These are phyloP conservation scores for Kappamyces sp. DNA, from an alignment of 192 early-diverging fungal genomes.

Conservation along the genomic window DNA sequence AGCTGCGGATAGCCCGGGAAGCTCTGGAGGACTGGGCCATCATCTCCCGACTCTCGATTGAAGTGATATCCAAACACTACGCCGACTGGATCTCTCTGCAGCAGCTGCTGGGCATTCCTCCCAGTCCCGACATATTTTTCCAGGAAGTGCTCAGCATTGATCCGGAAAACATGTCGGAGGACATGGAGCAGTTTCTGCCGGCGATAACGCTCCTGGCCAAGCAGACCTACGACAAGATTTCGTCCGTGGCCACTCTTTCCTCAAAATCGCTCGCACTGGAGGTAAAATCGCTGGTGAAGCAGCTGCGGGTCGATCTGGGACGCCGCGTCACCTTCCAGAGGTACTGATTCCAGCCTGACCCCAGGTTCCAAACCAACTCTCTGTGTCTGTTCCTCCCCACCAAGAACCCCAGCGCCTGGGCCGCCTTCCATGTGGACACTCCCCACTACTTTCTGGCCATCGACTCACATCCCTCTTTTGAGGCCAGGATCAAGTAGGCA, in stretches of 20 bases:
- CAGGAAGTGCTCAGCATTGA: neutral
- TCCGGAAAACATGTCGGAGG: conserved; percentile 8
- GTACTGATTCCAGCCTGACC: conserved; percentile 8
- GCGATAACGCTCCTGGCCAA: neutral
- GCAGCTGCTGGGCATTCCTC: conserved; percentile 11
- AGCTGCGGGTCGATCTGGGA: neutral
- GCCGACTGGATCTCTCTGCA: conserved; percentile 6
- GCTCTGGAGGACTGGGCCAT: conserved; percentile 27
- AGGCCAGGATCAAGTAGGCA: conserved; percentile 27
- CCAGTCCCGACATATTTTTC: conserved; percentile 14
- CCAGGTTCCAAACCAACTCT: conserved; percentile 35
- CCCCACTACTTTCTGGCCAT: conserved; percentile 41
- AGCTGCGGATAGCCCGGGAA: conserved; percentile 2
- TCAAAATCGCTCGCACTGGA: neutral
- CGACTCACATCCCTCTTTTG: conserved; percentile 10
- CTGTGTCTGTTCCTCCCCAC: conserved; percentile 44
- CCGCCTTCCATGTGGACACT: conserved; percentile 41
- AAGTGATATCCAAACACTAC: conserved; percentile 17
- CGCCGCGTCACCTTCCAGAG: conserved; percentile 13
- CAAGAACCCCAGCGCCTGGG: conserved; percentile 41
- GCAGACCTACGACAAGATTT: neutral
- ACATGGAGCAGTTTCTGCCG: conserved; percentile 4
- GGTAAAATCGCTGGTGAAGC: neutral
- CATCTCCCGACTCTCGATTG: conserved; percentile 25
- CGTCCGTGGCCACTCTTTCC: neutral